Evolutionary conservation across 805 yeast genomes (phyloP), one percentile per base, ranked within the genome.

Genomic region (Metschnikowia reukaufii): DNA sequence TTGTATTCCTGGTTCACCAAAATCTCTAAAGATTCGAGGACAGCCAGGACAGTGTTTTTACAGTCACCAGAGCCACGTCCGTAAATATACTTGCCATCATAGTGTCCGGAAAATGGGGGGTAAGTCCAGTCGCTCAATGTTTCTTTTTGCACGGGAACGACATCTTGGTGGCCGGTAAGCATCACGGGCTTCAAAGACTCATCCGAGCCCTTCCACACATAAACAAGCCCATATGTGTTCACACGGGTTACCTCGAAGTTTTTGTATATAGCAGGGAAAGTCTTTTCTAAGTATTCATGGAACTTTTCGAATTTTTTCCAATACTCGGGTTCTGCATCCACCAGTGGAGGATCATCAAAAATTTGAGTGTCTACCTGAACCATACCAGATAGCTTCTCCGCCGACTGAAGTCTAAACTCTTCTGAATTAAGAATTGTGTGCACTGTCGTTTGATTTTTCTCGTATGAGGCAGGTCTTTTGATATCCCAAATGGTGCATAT

Each of bases 151-250:
- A 71, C 71, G 1, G 76, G 76, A 6, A 71, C 75, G 31, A 71
- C 76, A 44, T 71, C 76, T 49, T 63, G 67, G 54, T 71, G 76
- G 4, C 73, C 76, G 17, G 73, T 52, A 39, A 71, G 58, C 47
- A 71, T 49, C 13, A 71, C 56, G 8, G 76, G 76, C 45, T 66
- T 63, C 52, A 63, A 62, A n/a, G 39, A 23, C 10, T 51, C 35
- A 17, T 61, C 48, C 3, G 60, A 42, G 8, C 76, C 76, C 44
- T 69, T 47, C 74, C 73, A 70, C 20, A 72, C 64, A 46, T 59
- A 65, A 9, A 71, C 65, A 31, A 71, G 58, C n/a, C 65, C 68
- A 42, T 65, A 62, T 36, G 70, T 66, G 49, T 70, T 70, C 41
- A 70, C 60, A 43, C 59, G 65, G 29, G 60, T 67, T 8, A 67